These are phyloP conservation scores for Mercurialis annua DNA, from an alignment of 345 rosid genomes.

Conservation along the genomic window DNA sequence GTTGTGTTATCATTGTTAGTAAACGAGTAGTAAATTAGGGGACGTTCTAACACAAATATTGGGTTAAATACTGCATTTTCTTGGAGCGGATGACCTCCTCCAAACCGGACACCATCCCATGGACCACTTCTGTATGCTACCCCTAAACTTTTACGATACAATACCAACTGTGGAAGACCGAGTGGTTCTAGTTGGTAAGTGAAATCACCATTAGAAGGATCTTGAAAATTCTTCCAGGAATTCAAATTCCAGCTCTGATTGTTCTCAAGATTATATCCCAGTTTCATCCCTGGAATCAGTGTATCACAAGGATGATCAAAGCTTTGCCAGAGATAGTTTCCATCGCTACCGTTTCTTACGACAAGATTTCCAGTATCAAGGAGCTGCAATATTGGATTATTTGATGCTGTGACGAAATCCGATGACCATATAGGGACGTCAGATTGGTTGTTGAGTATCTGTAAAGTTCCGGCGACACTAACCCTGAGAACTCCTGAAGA, in stretches of 20 bases:
- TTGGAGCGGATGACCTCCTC: constrained; percentile 9
- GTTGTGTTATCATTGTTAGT: neutral
- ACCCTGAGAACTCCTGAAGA: constrained; percentile 21
- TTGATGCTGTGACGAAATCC: constrained; percentile 20
- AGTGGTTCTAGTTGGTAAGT: constrained; percentile 10
- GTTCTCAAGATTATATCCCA: constrained; percentile 30
- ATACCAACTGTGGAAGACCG: constrained; percentile 7
- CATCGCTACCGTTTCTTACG: constrained; percentile 12
- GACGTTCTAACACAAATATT: neutral
- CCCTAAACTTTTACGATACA: neutral
- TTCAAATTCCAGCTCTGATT: constrained; percentile 46
- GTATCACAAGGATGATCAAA: constrained; percentile 61
- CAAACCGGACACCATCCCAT: constrained; percentile 19
- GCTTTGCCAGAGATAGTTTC: constrained; percentile 52
- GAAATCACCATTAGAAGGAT: constrained; percentile 64
- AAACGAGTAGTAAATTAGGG: constrained; percentile 4
- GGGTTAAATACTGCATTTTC: neutral
- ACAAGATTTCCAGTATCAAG: constrained; percentile 28
- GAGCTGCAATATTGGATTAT: constrained; percentile 20
- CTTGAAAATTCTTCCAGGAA: constrained; percentile 56
- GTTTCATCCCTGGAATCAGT: constrained; percentile 54
- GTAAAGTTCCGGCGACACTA: constrained; percentile 7
- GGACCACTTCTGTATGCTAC: constrained; percentile 14
- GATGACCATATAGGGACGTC: constrained; percentile 32
- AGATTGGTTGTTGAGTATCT: constrained; percentile 19